Conservation (phyloP, 331 rosid species). For the Arachis monticola region DNA sequence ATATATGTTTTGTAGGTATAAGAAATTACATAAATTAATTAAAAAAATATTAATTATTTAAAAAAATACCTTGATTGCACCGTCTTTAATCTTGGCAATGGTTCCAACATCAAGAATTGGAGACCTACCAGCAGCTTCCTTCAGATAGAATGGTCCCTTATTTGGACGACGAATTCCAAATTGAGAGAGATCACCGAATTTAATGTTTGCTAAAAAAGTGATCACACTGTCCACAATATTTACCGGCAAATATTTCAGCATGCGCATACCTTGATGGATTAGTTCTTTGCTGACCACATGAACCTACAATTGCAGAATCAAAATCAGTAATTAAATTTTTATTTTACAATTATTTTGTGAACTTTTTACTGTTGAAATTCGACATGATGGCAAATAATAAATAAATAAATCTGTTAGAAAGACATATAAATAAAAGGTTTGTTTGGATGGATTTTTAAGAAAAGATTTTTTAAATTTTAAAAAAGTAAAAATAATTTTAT, state of each 20-base stretch:
- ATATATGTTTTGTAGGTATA: background rate
- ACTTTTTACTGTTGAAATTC: too few species aligned
- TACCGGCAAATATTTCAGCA: conserved; percentile 34
- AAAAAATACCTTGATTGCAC: conserved; percentile 47
- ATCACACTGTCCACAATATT: conserved; percentile 44
- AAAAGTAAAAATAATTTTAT: too few species aligned
- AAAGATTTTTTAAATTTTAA: too few species aligned
- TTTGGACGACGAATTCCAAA: conserved; percentile 49
- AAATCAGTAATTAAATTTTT: too few species aligned
- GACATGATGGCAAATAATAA: too few species aligned
- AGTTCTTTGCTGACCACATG: conserved; percentile 56
- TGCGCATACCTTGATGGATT: conserved; percentile 48
- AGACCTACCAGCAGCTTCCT: conserved; percentile 51
- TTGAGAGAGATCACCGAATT: conserved; percentile 48
- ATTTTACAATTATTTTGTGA: background rate
- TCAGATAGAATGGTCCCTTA: conserved; percentile 55
- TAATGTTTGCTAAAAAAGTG: background rate
- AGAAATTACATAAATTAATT: background rate
- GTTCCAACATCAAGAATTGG: conserved; percentile 70
- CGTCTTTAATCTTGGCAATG: conserved; percentile 45
- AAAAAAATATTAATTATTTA: background rate
- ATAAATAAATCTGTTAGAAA: too few species aligned
- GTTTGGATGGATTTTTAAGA: too few species aligned
- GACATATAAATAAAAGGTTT: too few species aligned
- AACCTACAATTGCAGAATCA: conserved; percentile 37